Evolutionary conservation across 345 rosid species (phyloP).

Genomic region (Salix udensis): DNA sequence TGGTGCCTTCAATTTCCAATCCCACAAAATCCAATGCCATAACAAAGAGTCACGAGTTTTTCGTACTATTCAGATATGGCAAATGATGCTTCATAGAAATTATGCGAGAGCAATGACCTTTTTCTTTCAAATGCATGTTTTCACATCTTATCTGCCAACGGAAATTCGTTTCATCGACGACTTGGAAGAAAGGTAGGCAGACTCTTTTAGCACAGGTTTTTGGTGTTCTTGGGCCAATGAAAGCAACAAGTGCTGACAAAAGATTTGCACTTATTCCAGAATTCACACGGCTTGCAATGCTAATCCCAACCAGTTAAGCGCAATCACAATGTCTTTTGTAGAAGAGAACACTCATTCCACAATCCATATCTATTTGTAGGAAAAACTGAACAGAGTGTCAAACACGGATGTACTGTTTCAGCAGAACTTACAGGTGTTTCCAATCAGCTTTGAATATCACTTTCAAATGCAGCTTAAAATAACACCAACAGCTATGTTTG

Average conservation of each 20-base stretch:
- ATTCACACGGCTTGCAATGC: not conserved
- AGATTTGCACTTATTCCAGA: not conserved
- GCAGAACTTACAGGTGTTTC: not conserved
- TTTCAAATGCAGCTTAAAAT: not conserved
- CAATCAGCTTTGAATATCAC: not conserved
- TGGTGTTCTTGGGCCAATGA: not conserved
- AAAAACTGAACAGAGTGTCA: no score
- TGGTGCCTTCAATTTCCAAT: not conserved
- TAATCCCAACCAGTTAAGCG: not conserved
- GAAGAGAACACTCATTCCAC: no score
- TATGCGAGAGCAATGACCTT: not conserved
- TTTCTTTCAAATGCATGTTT: not conserved
- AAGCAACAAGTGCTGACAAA: not conserved
- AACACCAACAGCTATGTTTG: not conserved
- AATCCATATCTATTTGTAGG: no score
- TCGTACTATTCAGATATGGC: not conserved
- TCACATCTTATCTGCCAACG: not conserved
- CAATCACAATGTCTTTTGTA: no score
- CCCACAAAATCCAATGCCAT: not conserved
- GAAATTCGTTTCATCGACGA: not conserved
- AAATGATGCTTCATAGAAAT: not conserved
- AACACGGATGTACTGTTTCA: not conserved
- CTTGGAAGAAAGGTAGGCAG: not conserved
- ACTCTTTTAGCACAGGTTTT: not conserved
- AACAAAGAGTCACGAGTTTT: not conserved